Base-by-base conservation (phyloP, 495 filamentous ascomycete genomes). In the Bombardia bombarda region DNA sequence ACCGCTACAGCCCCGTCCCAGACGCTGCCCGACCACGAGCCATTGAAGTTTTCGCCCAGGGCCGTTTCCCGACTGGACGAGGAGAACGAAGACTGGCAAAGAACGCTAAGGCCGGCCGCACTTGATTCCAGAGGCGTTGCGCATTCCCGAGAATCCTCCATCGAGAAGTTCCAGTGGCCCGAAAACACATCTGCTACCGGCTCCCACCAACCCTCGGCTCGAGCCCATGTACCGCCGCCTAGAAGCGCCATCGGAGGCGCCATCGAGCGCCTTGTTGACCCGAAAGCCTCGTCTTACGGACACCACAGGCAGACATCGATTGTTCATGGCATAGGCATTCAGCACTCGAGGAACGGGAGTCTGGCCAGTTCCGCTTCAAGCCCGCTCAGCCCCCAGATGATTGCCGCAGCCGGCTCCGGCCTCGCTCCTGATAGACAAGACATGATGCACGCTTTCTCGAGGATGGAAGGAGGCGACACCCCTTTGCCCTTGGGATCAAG, bases 291-390 rank as follows among this genome's bases (percentile, higher is more conserved):
- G 1, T 61, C 82, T 10, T 93, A 96, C 65, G 84, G 83, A 34
- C 90, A 97, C 59, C 86, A 95, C 60, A 78, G 92, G 17, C 86
- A 98, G 62, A 87, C 88, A 1, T 95, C 90, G 21, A 95, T 95
- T 49, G 87, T 95, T 34, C 87, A 95, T 78, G 88, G 88, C 45
- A 79, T 88, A 47, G 87, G 88, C 40, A 79, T 88, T 46, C 87
- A 90, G 58, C 92, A 98, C 66, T 93, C 89, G 45, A 81, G 92
- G 51, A 94, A 92, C 68, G 80, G 90, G 43, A 78, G 74, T 53
- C 65, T 70, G 38, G 73, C 73, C 38, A 76, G 71, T 52, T 68
- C 73, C 32, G 59, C 80, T 18, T 79, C 79, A 21, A 90, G 83
- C 60, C 87, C 87, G 31, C 70, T 93, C 50, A 92, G 87, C 63